These are phyloP conservation scores for Xylariaceae sp. DNA, from an alignment of 2,329 filamentous ascomycete genomes.

Conservation along the genomic window DNA sequence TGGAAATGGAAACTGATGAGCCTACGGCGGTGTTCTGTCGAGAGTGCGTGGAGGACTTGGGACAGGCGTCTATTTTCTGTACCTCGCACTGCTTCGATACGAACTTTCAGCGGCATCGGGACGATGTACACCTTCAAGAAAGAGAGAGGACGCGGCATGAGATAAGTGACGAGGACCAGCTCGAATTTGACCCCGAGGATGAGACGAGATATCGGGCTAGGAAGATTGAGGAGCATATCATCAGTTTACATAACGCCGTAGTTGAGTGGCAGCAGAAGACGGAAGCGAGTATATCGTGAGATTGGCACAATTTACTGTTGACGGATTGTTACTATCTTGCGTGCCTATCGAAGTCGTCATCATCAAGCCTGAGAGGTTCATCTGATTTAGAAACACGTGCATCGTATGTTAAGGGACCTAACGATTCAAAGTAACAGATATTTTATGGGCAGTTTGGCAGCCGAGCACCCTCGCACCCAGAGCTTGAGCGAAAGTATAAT, in stretches of 20 bases:
- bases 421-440: too few relatives aligned
- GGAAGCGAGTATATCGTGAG: constrained; percentile 15
- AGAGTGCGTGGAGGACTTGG: constrained; percentile 47
- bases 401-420: too few relatives aligned
- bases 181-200: constrained; percentile 35
- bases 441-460: too few relatives aligned
- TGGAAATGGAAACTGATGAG: constrained; percentile 44
- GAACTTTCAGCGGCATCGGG: constrained; percentile 50
- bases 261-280: constrained; percentile 31
- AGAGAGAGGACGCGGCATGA: constrained; percentile 36
- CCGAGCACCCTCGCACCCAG: too few relatives aligned
- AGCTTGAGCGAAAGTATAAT: too few relatives aligned
- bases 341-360: too few relatives aligned
- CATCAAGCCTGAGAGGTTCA: too few relatives aligned
- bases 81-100: constrained; percentile 48
- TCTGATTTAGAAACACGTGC: too few relatives aligned
- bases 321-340: too few relatives aligned
- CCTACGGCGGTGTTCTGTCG: constrained; percentile 46
- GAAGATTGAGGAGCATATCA: constrained; percentile 38
- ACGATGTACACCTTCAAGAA: constrained; percentile 41
- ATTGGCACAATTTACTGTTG: not conserved
- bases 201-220: constrained; percentile 34
- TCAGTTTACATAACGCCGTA: constrained; percentile 37
- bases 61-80: constrained; percentile 49
- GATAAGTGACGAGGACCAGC: constrained; percentile 34